These are phyloP conservation scores for Didymella lethalis DNA, from an alignment of 2,329 filamentous ascomycete species.

Conservation along the genomic window DNA sequence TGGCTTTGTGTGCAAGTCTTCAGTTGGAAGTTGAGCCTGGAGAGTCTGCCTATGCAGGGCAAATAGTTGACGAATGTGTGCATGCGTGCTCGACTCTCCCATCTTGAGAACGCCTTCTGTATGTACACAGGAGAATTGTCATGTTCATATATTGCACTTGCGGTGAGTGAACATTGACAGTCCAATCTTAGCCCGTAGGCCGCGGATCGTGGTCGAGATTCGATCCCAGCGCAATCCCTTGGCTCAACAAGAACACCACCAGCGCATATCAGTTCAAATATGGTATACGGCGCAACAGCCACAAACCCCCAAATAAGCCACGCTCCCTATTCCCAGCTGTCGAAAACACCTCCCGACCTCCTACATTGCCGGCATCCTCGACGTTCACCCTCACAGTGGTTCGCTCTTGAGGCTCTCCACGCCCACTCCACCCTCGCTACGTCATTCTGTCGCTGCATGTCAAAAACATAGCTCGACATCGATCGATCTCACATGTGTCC, in stretches of 20 bases:
- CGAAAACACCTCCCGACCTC: conserved; percentile 9
- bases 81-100: background rate
- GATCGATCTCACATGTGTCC: conserved; percentile 41
- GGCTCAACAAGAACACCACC: conserved; percentile 41
- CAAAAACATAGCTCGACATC: conserved; percentile 26
- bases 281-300: conserved; percentile 14
- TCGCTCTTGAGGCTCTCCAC: conserved; percentile 10
- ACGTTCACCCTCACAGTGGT: conserved; percentile 13
- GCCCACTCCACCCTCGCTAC: conserved; percentile 28
- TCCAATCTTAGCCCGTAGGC: conserved; percentile 25
- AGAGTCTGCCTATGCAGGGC: conserved; percentile 5
- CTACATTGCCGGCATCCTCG: conserved; percentile 1
- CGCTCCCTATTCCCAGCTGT: background rate
- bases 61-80: background rate
- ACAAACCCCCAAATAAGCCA: conserved; percentile 6
- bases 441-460: conserved; percentile 37
- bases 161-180: conserved; percentile 28
- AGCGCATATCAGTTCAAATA: conserved; percentile 14
- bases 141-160: conserved; percentile 15
- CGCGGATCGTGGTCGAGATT: conserved; percentile 31
- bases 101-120: conserved; percentile 21
- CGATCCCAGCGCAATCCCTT: conserved; percentile 37
- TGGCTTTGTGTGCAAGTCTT: conserved; percentile 4
- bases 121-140: background rate
- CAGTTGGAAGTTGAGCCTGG: background rate